Conservation (phyloP, 169 alveolate species). For the Blepharisma undulans region DNA sequence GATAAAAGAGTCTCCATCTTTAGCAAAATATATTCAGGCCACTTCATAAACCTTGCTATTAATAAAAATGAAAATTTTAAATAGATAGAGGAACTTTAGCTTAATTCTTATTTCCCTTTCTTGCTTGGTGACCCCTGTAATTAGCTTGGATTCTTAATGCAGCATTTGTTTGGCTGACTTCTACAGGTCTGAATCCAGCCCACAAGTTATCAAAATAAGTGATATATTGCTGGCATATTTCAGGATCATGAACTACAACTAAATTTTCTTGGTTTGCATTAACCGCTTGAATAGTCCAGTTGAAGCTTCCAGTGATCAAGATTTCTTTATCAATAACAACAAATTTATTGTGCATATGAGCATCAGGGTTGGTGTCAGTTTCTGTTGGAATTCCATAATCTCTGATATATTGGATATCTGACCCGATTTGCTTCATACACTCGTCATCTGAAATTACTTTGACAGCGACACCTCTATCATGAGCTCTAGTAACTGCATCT, state of each 20-base stretch:
- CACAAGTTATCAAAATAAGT: slow-evolving; percentile 64
- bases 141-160: not conserved
- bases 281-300: slow-evolving; percentile 81
- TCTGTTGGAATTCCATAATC: slow-evolving; percentile 62
- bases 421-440: slow-evolving; percentile 63
- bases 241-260: slow-evolving; percentile 61
- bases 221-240: slow-evolving; percentile 57
- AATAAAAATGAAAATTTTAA: not conserved
- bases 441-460: slow-evolving; percentile 80
- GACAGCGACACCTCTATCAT: slow-evolving; percentile 54
- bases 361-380: slow-evolving; percentile 62
- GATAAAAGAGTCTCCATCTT: not conserved
- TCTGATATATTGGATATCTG: slow-evolving; percentile 59
- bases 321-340: slow-evolving; percentile 71
- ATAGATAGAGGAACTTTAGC: not conserved
- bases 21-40: not conserved
- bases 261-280: slow-evolving; percentile 77
- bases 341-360: slow-evolving; percentile 84
- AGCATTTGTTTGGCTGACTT: not conserved
- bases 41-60: not conserved
- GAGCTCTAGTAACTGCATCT: slow-evolving; percentile 57
- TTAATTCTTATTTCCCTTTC: not conserved
- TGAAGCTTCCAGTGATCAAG: slow-evolving; percentile 79
- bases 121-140: not conserved
- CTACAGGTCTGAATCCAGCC: slow-evolving; percentile 47